Conservation (phyloP, 768 basidiomycete genomes). For the Cystofilobasidium bisporidii region DNA sequence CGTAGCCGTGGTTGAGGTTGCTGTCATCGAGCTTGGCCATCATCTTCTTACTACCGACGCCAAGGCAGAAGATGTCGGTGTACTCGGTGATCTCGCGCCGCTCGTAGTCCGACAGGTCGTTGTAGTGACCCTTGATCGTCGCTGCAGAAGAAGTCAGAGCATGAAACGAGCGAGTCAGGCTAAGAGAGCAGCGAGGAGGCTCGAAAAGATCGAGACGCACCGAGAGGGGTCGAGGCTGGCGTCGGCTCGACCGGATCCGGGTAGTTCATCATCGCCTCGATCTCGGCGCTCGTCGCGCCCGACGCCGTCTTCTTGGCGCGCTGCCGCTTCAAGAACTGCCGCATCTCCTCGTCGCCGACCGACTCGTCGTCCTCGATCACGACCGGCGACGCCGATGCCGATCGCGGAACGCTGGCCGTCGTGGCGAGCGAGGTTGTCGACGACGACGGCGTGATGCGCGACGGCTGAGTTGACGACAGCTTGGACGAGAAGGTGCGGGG, state of each 20-base stretch:
- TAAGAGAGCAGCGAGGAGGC: neutral
- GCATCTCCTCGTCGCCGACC: slow-evolving; percentile 93
- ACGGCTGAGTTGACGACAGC: slow-evolving; percentile 24
- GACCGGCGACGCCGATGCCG: slow-evolving; percentile 30
- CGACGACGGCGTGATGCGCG: slow-evolving; percentile 32
- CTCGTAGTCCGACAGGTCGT: slow-evolving; percentile 76
- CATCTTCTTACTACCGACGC: slow-evolving; percentile 73
- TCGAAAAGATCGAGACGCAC: slow-evolving; percentile 45
- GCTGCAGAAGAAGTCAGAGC: slow-evolving; percentile 31
- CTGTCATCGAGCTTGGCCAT: slow-evolving; percentile 60
- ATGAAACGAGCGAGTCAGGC: neutral
- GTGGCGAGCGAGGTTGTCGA: slow-evolving; percentile 31
- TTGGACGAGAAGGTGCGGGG: slow-evolving; percentile 35
- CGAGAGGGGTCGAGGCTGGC: slow-evolving; percentile 55
- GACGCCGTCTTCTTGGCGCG: slow-evolving; percentile 69
- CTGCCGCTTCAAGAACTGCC: slow-evolving; percentile 81
- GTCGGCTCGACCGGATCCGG: slow-evolving; percentile 77
- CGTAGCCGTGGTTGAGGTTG: slow-evolving; percentile 85
- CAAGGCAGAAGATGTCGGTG: slow-evolving; percentile 70
- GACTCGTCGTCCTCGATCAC: slow-evolving; percentile 38
- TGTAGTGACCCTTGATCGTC: slow-evolving; percentile 43
- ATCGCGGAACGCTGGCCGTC: slow-evolving; percentile 23
- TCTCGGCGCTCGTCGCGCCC: slow-evolving; percentile 73
- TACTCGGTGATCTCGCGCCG: slow-evolving; percentile 84
- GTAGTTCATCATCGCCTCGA: slow-evolving; percentile 81